Percentiles rank a stretch among this genome's conserved stretches.
Conservation (phyloP, 2,329 filamentous ascomycete species). For the Aspergillus oerlinghausenensis region DNA sequence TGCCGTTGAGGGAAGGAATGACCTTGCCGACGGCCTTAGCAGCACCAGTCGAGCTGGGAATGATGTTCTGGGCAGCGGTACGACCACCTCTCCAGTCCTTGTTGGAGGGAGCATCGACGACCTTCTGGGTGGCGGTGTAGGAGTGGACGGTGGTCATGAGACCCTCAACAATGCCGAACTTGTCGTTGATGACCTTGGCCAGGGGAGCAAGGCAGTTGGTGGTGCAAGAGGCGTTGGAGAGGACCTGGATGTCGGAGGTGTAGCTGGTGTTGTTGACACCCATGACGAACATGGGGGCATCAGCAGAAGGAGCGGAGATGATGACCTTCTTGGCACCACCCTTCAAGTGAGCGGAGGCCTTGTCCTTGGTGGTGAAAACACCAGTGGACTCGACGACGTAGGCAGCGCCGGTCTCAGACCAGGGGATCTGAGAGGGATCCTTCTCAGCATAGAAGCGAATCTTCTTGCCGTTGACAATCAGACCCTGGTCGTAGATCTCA, state of each 20-base stretch:
- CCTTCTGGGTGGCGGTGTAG: slow-evolving; percentile 99
- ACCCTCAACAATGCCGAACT: slow-evolving; percentile 95
- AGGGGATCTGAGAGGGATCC: slow-evolving; percentile 86
- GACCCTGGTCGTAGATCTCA: slow-evolving; percentile 64
- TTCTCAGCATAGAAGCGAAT: slow-evolving; percentile 92
- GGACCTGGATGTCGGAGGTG: slow-evolving; percentile 83
- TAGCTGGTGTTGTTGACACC: slow-evolving; percentile 96
- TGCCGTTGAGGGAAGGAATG: slow-evolving; percentile 95
- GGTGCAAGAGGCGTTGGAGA: slow-evolving; percentile 99
- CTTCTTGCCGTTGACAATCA: slow-evolving; percentile 89
- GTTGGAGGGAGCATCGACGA: slow-evolving; percentile 90
- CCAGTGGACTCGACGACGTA: slow-evolving; percentile 98
- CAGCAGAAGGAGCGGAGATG: slow-evolving; percentile 56
- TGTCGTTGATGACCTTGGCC: slow-evolving; percentile 98
- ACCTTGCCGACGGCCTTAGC: slow-evolving; percentile 99
- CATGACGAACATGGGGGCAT: slow-evolving; percentile 99
- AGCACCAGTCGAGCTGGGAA: slow-evolving; percentile 97
- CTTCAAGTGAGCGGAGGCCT: slow-evolving; percentile 89
- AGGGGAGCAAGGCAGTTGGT: slow-evolving; percentile 99
- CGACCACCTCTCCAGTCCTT: slow-evolving; percentile 99
- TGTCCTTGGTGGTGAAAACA: slow-evolving; percentile 98
- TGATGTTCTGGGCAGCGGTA: slow-evolving; percentile 99
- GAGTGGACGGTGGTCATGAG: slow-evolving; percentile 99
- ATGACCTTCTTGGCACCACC: slow-evolving; percentile 98
- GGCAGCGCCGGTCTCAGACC: slow-evolving; percentile 78